Percentiles rank a stretch among this genome's conserved stretches.
Evolutionary conservation across 1,284 basidiomycete genomes (phyloP).

Genomic region (Naganishia sp.): DNA sequence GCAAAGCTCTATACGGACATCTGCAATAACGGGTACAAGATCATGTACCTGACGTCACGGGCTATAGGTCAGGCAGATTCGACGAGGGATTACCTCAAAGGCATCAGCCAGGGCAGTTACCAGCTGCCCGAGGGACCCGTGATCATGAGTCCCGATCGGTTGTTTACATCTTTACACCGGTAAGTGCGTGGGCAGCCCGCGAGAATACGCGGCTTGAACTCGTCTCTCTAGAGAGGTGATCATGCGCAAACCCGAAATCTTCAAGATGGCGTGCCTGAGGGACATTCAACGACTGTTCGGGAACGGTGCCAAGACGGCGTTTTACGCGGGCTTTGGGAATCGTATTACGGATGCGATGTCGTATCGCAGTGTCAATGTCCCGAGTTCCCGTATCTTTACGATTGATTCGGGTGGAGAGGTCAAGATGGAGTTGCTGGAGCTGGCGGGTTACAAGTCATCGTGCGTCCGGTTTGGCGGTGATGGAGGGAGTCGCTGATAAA

Average conservation of each 20-base stretch:
- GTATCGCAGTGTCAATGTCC: constrained; percentile 93
- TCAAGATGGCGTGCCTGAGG: constrained; percentile 98
- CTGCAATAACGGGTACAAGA: constrained; percentile 92
- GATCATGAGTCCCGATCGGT: constrained; percentile 96
- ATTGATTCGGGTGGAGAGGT: constrained; percentile 95
- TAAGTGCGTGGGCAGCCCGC: constrained; percentile 49
- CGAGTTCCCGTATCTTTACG: constrained; percentile 93
- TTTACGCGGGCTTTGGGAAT: constrained; percentile 98
- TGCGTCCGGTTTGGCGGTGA: constrained; percentile 54
- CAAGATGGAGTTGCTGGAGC: constrained; percentile 92
- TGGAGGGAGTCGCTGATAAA: not conserved
- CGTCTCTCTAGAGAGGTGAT: constrained; percentile 76
- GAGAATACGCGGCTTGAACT: constrained; percentile 16
- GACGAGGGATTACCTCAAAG: constrained; percentile 91
- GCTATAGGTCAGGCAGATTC: constrained; percentile 98
- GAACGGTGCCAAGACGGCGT: constrained; percentile 65
- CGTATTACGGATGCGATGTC: constrained; percentile 96
- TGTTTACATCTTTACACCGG: constrained; percentile 94
- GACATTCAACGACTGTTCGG: constrained; percentile 95
- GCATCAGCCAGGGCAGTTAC: constrained; percentile 93
- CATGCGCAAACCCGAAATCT: constrained; percentile 96
- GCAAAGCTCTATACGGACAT: constrained; percentile 99
- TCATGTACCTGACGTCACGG: constrained; percentile 96
- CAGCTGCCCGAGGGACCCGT: constrained; percentile 96
- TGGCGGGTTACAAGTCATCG: constrained; percentile 96